Evolutionary conservation across 441 rosid species (phyloP).

Genomic region (Pelargonium exstipulatum): DNA sequence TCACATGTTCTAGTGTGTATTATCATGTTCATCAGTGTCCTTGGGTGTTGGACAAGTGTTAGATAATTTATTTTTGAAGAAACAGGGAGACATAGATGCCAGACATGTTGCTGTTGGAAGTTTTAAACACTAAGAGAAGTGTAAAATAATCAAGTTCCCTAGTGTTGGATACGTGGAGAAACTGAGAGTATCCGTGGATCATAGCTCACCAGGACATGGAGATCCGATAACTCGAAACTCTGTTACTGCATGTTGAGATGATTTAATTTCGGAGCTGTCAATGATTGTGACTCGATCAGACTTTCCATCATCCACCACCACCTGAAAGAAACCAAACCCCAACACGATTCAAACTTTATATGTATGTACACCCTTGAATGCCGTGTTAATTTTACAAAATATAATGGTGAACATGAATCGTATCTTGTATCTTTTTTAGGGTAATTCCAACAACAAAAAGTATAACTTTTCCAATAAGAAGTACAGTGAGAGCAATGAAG

Average conservation of each 20-base stretch:
- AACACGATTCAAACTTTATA: neutral
- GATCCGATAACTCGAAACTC: conserved; percentile 64
- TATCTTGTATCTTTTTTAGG: neutral
- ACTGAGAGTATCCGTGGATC: conserved; percentile 3
- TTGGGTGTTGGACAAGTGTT: too few relatives aligned
- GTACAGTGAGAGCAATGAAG: neutral
- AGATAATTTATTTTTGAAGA: too few relatives aligned
- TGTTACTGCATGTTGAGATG: conserved; percentile 76
- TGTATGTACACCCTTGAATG: neutral
- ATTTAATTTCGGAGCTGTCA: conserved; percentile 32
- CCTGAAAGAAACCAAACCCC: conserved; percentile 32
- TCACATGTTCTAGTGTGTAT: too few relatives aligned
- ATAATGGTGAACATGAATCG: neutral
- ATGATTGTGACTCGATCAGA: conserved; percentile 78
- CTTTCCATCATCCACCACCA: conserved; percentile 77
- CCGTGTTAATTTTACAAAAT: neutral
- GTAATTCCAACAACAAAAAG: neutral
- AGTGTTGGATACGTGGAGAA: too few relatives aligned
- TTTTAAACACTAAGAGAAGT: too few relatives aligned
- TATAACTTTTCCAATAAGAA: neutral
- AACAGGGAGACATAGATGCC: too few relatives aligned
- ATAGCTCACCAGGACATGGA: conserved; percentile 51
- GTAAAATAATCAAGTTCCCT: too few relatives aligned
- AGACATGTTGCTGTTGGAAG: too few relatives aligned
- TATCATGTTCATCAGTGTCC: too few relatives aligned